Conservation (phyloP, 345 rosid species). For the Toxicodendron radicans region DNA sequence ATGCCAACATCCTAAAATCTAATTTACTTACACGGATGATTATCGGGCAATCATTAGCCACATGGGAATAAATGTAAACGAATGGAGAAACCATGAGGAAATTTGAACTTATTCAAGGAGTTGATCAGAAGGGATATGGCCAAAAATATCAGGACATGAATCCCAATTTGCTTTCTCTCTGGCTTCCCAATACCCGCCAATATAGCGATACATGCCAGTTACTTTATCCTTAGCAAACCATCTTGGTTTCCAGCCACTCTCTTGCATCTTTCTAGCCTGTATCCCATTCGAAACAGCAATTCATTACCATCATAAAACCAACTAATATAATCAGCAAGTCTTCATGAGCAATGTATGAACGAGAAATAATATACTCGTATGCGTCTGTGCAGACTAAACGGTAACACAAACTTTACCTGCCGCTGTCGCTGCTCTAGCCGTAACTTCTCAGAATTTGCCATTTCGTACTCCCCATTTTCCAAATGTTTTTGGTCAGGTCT, state of each 20-base stretch:
- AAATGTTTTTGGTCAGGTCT: constrained; percentile 91
- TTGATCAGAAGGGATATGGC: constrained; percentile 69
- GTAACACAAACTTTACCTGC: constrained; percentile 52
- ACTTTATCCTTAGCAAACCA: constrained; percentile 87
- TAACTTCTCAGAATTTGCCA: constrained; percentile 96
- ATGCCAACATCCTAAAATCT: constrained; percentile 15
- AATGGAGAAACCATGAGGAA: too few species aligned
- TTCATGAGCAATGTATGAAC: background rate
- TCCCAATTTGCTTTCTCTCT: constrained; percentile 67
- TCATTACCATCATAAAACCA: background rate
- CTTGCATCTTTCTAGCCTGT: constrained; percentile 97
- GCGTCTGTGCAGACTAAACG: too few species aligned
- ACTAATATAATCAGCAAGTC: background rate
- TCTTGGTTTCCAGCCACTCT: constrained; percentile 95
- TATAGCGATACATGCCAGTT: constrained; percentile 52
- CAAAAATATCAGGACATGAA: constrained; percentile 87
- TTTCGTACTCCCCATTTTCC: constrained; percentile 92
- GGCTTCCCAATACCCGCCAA: constrained; percentile 95
- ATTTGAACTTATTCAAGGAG: constrained; percentile 24
- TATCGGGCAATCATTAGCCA: constrained; percentile 21
- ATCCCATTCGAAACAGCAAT: background rate
- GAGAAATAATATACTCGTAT: background rate
- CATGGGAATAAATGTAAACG: constrained; percentile 19
- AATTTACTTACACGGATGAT: constrained; percentile 31
- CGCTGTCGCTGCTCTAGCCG: constrained; percentile 94